phyloP scores from a whole-genome alignment of 2,329 filamentous ascomycete genomes.

The Colletotrichum simmondsii region DNA sequence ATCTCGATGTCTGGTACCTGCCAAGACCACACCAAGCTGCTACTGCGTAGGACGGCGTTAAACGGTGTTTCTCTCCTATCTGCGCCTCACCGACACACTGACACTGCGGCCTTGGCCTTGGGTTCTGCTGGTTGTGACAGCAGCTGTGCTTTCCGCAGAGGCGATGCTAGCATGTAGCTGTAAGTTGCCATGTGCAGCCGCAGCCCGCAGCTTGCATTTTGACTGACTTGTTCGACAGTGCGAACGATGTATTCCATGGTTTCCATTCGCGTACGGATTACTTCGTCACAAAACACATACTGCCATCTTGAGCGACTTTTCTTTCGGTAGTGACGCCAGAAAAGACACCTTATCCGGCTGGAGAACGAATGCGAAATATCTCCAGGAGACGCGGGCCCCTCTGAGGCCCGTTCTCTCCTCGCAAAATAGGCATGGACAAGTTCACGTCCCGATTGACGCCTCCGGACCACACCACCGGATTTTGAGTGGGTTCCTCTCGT shows the following conservation, averaged over 20 bases:
- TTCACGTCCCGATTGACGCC: slow-evolving; percentile 8
- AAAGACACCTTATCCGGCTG: background rate
- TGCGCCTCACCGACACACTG: slow-evolving; percentile 27
- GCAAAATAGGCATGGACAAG: background rate
- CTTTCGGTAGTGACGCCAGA: background rate
- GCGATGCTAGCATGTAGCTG: background rate
- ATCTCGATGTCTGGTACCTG: slow-evolving; percentile 3
- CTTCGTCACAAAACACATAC: background rate
- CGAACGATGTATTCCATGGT: background rate
- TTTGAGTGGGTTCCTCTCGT: background rate
- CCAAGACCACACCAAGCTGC: slow-evolving; percentile 19
- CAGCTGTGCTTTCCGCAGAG: background rate
- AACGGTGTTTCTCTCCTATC: slow-evolving; percentile 12
- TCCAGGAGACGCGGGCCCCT: background rate
- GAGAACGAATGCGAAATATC: background rate
- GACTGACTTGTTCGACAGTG: background rate
- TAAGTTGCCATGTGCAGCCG: background rate
- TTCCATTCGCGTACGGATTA: background rate
- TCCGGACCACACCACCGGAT: slow-evolving; percentile 23
- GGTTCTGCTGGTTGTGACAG: background rate
- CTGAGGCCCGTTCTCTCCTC: slow-evolving; percentile 10
- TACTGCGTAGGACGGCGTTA: slow-evolving; percentile 27
- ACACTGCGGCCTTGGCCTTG: slow-evolving; percentile 21
- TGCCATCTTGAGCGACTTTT: background rate
- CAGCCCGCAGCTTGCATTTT: slow-evolving; percentile 16